phyloP scores from a whole-genome alignment of 1,139 yeast genomes.

The Candida sp. region DNA sequence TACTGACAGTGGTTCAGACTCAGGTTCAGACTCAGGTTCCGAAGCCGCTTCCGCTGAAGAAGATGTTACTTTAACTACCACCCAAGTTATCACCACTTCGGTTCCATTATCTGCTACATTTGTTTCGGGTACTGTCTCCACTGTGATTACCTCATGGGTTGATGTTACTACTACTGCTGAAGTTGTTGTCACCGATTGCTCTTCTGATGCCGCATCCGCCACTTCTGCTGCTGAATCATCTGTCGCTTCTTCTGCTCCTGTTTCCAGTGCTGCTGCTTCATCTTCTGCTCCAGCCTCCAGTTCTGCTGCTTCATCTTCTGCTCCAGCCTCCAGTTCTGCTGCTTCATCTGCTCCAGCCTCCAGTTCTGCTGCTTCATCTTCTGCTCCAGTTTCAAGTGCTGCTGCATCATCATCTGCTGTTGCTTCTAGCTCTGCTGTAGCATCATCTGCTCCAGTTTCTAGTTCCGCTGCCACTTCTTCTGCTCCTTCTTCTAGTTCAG shows the following conservation, averaged over 20 bases:
- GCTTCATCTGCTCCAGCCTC: slow-evolving; percentile 10
- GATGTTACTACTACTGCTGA: slow-evolving; percentile 24
- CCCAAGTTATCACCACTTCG: slow-evolving; percentile 21
- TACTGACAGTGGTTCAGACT: slow-evolving; percentile 19
- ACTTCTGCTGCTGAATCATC: slow-evolving; percentile 6
- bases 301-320: slow-evolving; percentile 9
- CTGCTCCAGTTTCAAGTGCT: slow-evolving; percentile 9
- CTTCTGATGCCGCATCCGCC: slow-evolving; percentile 12
- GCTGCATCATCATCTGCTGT: slow-evolving; percentile 7
- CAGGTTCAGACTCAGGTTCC: slow-evolving; percentile 14
- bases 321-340: too few species aligned
- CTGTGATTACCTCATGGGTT: slow-evolving; percentile 31
- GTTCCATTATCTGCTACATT: slow-evolving; percentile 33
- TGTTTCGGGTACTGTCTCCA: slow-evolving; percentile 24
- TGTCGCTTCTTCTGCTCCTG: slow-evolving; percentile 9
- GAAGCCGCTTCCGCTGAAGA: slow-evolving; percentile 24
- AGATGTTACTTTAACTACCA: slow-evolving; percentile 15
- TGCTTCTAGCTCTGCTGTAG: slow-evolving; percentile 8
- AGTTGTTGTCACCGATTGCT: slow-evolving; percentile 3
- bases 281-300: slow-evolving; percentile 5
- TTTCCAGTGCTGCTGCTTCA: slow-evolving; percentile 5
- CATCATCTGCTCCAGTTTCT: slow-evolving; percentile 10
- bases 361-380: slow-evolving; percentile 7
- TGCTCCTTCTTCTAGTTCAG: too few species aligned
- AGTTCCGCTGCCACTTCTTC: slow-evolving; percentile 1